Evolutionary conservation across 495 filamentous ascomycete genomes (phyloP), one percentile per base, ranked within the genome.

Genomic region (Penicillium goetzii): DNA sequence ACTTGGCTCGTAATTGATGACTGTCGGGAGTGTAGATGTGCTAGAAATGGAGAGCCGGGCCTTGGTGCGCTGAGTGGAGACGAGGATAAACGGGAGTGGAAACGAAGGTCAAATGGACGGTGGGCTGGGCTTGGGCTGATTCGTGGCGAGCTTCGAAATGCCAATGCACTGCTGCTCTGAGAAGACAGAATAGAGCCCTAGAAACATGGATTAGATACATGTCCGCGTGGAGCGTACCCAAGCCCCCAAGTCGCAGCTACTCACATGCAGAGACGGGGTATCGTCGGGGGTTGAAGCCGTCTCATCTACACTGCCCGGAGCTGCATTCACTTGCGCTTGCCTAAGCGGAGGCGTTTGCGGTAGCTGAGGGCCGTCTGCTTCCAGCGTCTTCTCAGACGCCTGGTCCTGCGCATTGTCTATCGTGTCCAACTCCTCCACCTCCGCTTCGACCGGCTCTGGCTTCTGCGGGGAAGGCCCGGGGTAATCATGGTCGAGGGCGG

Each of bases 41-140:
- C 80, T 64, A 95, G 90, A 43, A 89, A 92, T 19, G 95, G 95
- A 25, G 95, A 97, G 6, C 84, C 81, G 19, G 90, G 80, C 49
- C 93, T 84, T 25, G 90, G 87, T 32, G 88, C 85, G 38, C 72
- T 74, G 12, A 80, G 67, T 36, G 83, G 83, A 3, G 86, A 84
- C 1, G 89, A 86, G 21, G 88, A 85, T 26, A 94, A 82, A 47
- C 93, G 89, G 28, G 96, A 92, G 69, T 95, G 91, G 76, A 98
- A 98, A 25, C 96, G 87, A 66, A 93, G 85, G 68, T 98, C 95
- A 71, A 99, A 99, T 11, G 95, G 95, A 69, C 92, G 84, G 64
- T 97, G 88, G 14, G 92, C 92, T 10, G 91, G 91, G 21, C 90
- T 92, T 17, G 89, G 90, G 59, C 81, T 85, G 45, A 74, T 68